Base-by-base conservation (phyloP, 768 basidiomycete genomes). In the Boletus reticulatus region DNA sequence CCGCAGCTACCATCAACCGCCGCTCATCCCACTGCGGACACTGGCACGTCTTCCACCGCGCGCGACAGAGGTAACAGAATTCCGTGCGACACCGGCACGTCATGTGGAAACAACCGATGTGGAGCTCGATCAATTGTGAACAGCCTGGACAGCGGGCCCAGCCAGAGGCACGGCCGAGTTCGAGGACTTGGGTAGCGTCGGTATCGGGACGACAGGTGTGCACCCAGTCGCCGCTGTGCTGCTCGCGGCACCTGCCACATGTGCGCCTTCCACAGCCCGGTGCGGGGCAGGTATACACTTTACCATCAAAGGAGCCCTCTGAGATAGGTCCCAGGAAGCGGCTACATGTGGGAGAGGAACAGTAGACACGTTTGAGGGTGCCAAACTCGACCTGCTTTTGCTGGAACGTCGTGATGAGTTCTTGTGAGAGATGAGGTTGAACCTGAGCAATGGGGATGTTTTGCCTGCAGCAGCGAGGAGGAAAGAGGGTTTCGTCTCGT, bases 21-120 rank as follows among this genome's bases (percentile, higher is more conserved):
- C 27, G 32, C 61, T 88, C 88, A 20, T 88, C 86, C 85, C 87
- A 89, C 55, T 85, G 83, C 1, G 77, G 75, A 58, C 88, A 89
- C 1, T 0, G 14, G 60, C 89, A 91, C 1, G 70, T 75, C 71
- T 87, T 88, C 88, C 88, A 91, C 4, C 54, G 72, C 22, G 62
- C 77, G 73, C 76, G 48, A 74, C 83, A 77, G 73, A 83, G 57
- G 46, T 77, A 78, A 58, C 76, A 77, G 43, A 77, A 77, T 47
- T 76, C 63, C 12, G 69, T 71, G 39, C 60, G 52, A 60, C 76
- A 77, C 27, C 69, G 57, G 50, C 76, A 78, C 2, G 72, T 72
- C 71, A 78, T 75, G 55, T 78, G 76, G 58, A 64, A 72, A 50
- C 76, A 77, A 0, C 76, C 76, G 13, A 60, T 20, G 6, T 64